Conservation (phyloP, 148 eudicot genomes). For the Vaccinium vitisidaea region DNA sequence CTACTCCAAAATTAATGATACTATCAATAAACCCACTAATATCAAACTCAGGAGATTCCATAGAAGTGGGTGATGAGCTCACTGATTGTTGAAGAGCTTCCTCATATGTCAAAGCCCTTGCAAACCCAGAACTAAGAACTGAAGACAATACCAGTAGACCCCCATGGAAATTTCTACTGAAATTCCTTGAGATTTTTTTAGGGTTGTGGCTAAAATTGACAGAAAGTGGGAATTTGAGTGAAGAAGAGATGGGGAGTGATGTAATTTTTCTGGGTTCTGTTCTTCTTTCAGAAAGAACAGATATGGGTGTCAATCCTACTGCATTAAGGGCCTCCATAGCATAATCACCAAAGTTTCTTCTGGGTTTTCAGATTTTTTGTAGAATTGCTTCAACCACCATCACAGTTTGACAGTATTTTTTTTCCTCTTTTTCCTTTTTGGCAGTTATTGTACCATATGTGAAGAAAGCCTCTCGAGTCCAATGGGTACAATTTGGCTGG, state of each 20-base stretch:
- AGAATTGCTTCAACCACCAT: constrained; percentile 15
- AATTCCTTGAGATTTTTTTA: constrained; percentile 24
- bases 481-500: constrained; percentile 25
- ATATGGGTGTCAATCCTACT: constrained; percentile 63
- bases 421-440: not conserved
- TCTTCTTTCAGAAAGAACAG: constrained; percentile 64
- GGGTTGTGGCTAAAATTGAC: constrained; percentile 28
- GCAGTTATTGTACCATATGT: not conserved
- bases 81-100: constrained; percentile 73
- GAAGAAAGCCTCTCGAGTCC: not conserved
- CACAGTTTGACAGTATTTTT: not conserved
- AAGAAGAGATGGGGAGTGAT: constrained; percentile 33
- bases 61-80: constrained; percentile 28
- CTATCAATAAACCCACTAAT: constrained; percentile 51
- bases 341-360: constrained; percentile 8
- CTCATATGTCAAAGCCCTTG: constrained; percentile 76
- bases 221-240: constrained; percentile 36
- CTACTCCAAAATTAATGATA: constrained; percentile 38
- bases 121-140: constrained; percentile 46
- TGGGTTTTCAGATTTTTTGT: constrained; percentile 9
- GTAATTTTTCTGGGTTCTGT: constrained; percentile 55
- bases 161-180: constrained; percentile 40
- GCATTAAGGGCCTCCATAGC: constrained; percentile 87
- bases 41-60: constrained; percentile 47
- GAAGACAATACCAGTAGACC: constrained; percentile 61